Conservation (phyloP, 176 grass and related monocot genomes). For the Hsuehochloa calcarea region DNA sequence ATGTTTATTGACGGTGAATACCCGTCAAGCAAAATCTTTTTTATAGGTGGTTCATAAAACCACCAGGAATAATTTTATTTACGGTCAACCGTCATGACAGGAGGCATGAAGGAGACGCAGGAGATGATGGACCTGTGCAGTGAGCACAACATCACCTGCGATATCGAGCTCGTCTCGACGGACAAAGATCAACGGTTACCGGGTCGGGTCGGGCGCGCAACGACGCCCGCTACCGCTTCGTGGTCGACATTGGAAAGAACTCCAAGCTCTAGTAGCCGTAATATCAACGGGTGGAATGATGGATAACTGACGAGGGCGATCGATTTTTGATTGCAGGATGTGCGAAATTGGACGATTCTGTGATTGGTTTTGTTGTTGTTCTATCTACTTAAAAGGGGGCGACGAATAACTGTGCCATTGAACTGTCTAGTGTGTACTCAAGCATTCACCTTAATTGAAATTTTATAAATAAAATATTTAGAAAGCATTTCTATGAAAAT, state of each 20-base stretch:
- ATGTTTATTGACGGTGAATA: too few relatives aligned
- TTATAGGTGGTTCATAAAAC: too few relatives aligned
- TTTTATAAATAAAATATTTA: too few relatives aligned
- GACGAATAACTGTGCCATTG: background rate
- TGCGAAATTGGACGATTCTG: background rate
- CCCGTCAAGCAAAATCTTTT: too few relatives aligned
- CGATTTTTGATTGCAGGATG: background rate
- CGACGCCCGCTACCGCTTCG: slow-evolving; percentile 84
- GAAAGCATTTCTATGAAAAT: too few relatives aligned
- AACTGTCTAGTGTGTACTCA: too few relatives aligned
- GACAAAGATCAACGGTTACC: slow-evolving; percentile 59
- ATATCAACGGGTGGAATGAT: background rate
- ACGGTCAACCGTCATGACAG: slow-evolving; percentile 36
- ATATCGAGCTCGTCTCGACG: slow-evolving; percentile 64
- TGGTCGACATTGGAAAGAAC: slow-evolving; percentile 46
- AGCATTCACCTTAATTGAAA: too few relatives aligned
- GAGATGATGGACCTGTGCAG: slow-evolving; percentile 84
- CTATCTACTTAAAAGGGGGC: background rate
- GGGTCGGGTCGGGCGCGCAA: too few relatives aligned
- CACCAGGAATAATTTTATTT: too few relatives aligned
- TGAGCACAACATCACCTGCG: slow-evolving; percentile 59
- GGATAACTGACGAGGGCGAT: background rate
- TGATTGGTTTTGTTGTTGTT: background rate
- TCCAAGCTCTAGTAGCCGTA: slow-evolving; percentile 33
- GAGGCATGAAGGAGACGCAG: slow-evolving; percentile 78